Evolutionary conservation across 2,329 filamentous ascomycete genomes (phyloP).

Genomic region (Exophiala spinifera): DNA sequence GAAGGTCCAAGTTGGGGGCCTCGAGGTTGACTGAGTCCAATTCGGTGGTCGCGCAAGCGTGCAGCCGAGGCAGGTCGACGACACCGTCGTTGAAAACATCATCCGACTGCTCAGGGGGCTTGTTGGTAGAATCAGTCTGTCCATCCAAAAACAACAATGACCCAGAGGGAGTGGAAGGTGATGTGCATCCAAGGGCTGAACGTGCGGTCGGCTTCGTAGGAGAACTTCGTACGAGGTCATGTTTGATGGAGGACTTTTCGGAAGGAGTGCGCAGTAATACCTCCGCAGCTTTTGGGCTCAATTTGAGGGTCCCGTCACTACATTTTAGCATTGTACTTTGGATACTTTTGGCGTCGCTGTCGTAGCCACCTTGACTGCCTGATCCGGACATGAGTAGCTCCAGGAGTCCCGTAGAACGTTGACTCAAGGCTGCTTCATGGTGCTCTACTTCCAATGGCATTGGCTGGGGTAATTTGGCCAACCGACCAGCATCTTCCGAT

Average conservation of each 20-base stretch:
- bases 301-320: constrained; percentile 15
- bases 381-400: constrained; percentile 26
- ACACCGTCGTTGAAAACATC: constrained; percentile 8
- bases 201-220: neutral
- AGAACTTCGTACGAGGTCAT: neutral
- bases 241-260: neutral
- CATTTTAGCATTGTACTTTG: constrained; percentile 20
- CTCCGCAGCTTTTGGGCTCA: constrained; percentile 9
- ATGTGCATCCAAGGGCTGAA: neutral
- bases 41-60: neutral
- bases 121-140: constrained; percentile 14
- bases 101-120: constrained; percentile 10
- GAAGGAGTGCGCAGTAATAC: neutral
- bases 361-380: constrained; percentile 27
- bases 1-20: neutral
- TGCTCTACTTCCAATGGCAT: neutral
- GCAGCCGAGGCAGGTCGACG: constrained; percentile 9
- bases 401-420: constrained; percentile 22
- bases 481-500: constrained; percentile 3
- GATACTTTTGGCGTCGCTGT: constrained; percentile 30
- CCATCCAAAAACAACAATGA: constrained; percentile 9
- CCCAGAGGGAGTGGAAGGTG: neutral
- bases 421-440: constrained; percentile 15
- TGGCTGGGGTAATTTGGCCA: neutral
- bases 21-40: no score